Conservation (phyloP, 2,329 filamentous ascomycete species). For the Diaporthe ilicicola region DNA sequence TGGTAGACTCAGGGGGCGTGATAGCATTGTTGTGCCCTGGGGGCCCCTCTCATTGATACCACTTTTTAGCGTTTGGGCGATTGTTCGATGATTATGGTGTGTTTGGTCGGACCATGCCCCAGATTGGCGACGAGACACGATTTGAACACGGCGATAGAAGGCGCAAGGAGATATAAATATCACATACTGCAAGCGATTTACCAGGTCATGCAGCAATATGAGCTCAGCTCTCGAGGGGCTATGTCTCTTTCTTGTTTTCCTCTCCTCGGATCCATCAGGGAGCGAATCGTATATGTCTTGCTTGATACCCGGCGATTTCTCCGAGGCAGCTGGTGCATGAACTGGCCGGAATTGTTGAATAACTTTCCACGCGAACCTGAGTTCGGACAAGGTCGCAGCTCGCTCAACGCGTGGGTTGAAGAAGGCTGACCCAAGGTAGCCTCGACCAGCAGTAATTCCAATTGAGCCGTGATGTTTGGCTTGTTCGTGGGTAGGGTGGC, state of each 20-base stretch:
- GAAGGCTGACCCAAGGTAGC: not conserved
- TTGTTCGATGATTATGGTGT: not conserved
- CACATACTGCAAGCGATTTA: slow-evolving; percentile 3
- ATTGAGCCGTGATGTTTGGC: not conserved
- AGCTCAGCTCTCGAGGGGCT: not conserved
- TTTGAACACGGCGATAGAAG: slow-evolving; percentile 7
- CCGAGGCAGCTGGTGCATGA: not conserved
- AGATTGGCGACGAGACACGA: not conserved
- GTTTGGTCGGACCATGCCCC: not conserved
- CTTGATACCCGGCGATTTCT: not conserved
- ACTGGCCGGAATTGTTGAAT: not conserved
- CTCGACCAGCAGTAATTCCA: not conserved
- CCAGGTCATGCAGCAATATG: slow-evolving; percentile 12
- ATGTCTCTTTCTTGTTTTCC: not conserved
- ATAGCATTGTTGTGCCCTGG: not conserved
- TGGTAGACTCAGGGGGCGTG: not conserved
- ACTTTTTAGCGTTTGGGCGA: not conserved
- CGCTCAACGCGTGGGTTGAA: not conserved
- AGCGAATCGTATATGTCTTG: not conserved
- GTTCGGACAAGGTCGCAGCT: not conserved
- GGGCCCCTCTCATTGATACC: not conserved
- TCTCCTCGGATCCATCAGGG: no score
- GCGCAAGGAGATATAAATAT: slow-evolving; percentile 18
- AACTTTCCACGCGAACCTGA: not conserved
- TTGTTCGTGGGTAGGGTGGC: not conserved